phyloP scores from a whole-genome alignment of 78 protist genomes.

The Dictyostelium firmibasis region DNA sequence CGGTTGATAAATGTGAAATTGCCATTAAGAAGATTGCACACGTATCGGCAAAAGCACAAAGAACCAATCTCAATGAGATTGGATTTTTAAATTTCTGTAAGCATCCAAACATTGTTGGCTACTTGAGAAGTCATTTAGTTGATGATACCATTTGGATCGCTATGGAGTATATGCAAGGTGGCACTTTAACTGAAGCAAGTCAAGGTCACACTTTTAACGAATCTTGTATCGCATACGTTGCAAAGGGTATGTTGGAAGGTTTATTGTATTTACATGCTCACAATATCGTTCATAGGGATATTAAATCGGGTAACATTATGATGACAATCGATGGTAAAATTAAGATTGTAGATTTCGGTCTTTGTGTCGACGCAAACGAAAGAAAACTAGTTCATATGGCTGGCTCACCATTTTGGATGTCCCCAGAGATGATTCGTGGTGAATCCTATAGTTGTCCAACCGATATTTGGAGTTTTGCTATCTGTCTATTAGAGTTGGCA shows the following conservation, averaged over 20 bases:
- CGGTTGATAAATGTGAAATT: conserved; percentile 60
- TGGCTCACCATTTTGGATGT: conserved; percentile 88
- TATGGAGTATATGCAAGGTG: conserved; percentile 85
- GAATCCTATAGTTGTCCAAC: conserved; percentile 62
- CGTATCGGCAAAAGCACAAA: conserved; percentile 60
- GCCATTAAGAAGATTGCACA: conserved; percentile 84
- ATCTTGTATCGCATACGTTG: conserved; percentile 76
- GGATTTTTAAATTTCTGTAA: conserved; percentile 66
- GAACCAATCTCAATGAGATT: conserved; percentile 83
- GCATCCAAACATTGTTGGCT: conserved; percentile 73
- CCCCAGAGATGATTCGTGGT: conserved; percentile 85
- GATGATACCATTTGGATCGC: conserved; percentile 79
- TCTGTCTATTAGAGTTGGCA: conserved; percentile 80
- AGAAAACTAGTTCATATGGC: conserved; percentile 79
- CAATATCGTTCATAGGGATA: conserved; percentile 74
- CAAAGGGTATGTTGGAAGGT: conserved; percentile 78
- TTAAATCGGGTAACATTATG: conserved; percentile 82
- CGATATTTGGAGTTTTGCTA: conserved; percentile 81
- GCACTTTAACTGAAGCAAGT: conserved; percentile 77
- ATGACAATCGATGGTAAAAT: conserved; percentile 83
- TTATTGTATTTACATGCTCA: conserved; percentile 60
- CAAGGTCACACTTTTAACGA: conserved; percentile 70
- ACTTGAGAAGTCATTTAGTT: conserved; percentile 52
- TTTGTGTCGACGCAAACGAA: conserved; percentile 67
- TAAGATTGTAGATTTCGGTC: conserved; percentile 83